Evolutionary conservation across 129 eudicot genomes (phyloP).

Genomic region (Flaveria brownii): DNA sequence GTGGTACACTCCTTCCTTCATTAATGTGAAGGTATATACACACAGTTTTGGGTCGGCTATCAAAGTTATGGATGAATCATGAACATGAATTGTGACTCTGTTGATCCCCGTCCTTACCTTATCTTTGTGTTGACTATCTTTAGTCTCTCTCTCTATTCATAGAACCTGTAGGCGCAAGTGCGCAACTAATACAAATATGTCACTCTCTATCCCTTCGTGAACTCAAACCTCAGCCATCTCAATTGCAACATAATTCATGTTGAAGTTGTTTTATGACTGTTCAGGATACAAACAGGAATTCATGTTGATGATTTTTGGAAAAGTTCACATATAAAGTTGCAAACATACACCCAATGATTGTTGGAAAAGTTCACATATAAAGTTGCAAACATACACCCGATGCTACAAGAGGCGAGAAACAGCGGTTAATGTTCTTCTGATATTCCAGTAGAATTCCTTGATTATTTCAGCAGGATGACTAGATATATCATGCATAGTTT

Average conservation of each 20-base stretch:
- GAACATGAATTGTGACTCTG: not conserved
- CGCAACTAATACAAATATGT: not conserved
- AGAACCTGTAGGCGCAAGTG: not conserved
- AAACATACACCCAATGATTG: not conserved
- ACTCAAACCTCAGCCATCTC: not conserved
- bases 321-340: not conserved
- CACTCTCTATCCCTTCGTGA: not conserved
- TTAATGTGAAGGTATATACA: not conserved
- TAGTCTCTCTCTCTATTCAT: not conserved
- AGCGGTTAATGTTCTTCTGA: too few species aligned
- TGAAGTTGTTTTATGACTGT: not conserved
- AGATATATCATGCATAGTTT: too few species aligned
- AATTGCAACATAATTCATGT: not conserved
- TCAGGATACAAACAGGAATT: not conserved
- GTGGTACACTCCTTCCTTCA: not conserved
- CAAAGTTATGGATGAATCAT: not conserved
- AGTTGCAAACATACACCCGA: not conserved
- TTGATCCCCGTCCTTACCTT: not conserved
- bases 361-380: not conserved
- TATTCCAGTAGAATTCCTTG: too few species aligned
- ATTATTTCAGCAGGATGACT: too few species aligned
- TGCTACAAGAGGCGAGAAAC: too few species aligned
- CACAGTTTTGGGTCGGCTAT: not conserved
- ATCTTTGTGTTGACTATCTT: not conserved
- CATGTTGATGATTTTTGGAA: not conserved